Evolutionary conservation across 2,329 filamentous ascomycete genomes (phyloP), one percentile per base, ranked within the genome.

Genomic region (Colletotrichum abscissum): DNA sequence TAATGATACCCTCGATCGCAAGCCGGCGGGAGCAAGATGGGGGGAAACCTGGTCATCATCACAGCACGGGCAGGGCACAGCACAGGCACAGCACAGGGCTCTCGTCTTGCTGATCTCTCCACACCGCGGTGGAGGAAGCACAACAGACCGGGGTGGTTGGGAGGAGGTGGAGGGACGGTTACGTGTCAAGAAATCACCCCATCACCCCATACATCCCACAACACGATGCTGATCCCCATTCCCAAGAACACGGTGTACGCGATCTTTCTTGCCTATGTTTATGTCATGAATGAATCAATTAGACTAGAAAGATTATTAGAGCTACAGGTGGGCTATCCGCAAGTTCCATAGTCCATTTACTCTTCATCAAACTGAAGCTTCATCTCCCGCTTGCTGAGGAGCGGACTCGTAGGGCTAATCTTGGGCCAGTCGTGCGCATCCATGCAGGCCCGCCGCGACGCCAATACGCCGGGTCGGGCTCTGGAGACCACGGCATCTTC

Each of bases 401-500:
- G 66, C 1, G 84, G 84, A 49, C 83, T 85, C 3, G 74, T 46
- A 2, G 77, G 71, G 35, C 57, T 77, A 22, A 90, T 86, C 2
- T 78, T 81, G 0, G 79, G 73, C 79, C 86, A 90, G 22, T 87
- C 81, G 77, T 90, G 88, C 0, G 89, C 88, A 77, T 90, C 88
- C 2, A 89, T 73, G 73, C 87, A 90, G 0, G 88, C 89, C 74
- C 85, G 83, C 4, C 88, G 82, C 2, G 87, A 88, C 2, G 85
- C 84, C 12, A 88, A 74, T 5, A 90, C 86, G 2, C 85, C 87
- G 0, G 84, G 83, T 1, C 82, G 82, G 0, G 84, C 80, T 3
- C 89, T 82, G 1, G 77, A 63, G 5, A 86, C 81, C 12, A 89
- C 84, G 11, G 80, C 81, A 0, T 81, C 77, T 67, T 89, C 87